Evolutionary conservation across 768 basidiomycete species (phyloP), one percentile per base, ranked within the genome.

Genomic region (Chiua virens): DNA sequence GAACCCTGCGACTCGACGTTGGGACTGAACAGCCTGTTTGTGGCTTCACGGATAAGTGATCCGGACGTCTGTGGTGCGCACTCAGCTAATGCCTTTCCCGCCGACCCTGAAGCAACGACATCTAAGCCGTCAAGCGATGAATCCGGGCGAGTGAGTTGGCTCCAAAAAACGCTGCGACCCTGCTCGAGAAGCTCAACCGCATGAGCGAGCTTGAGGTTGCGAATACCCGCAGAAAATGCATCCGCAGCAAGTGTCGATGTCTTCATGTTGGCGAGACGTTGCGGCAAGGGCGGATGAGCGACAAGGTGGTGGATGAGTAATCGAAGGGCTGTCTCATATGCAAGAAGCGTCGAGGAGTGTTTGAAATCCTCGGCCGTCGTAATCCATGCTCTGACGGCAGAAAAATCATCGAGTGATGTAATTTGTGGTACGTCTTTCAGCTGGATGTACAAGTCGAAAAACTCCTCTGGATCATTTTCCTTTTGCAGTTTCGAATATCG

Each of bases 171-270:
- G 1, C 52, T 48, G 8, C 65, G 49, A 11, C 63, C 63, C 18
- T 63, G 63, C 44, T 65, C 65, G 4, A 73, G 54, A 56, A 71
- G 69, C 47, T 73, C 67, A 7, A 72, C 49, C 37, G 62, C 64
- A 9, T 39, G 36, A 7, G 61, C 35, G 49, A 25, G 52, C 28
- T 5, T 43, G 45, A 14, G n/a, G n/a, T 41, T n/a, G 1, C 47
- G 55, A 21, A 65, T 59, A 35, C 56, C 57, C 15, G 52, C 45
- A 5, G 56, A 49, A 34, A 53, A 50, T 5, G 49, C 56, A 35
- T 57, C 49, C 9, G 34, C 32, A 17, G 44, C 40, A 13, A 30
- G 30, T 25, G 49, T 34, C 4, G 55, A 47, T 43, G 28, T 18
- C 44, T 10, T 13, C n/a, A 28, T 28, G 11, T 18, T 27, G 25